These are phyloP conservation scores for Phialemonium atrogriseum DNA, from an alignment of 2,329 filamentous ascomycete genomes.

Conservation along the genomic window DNA sequence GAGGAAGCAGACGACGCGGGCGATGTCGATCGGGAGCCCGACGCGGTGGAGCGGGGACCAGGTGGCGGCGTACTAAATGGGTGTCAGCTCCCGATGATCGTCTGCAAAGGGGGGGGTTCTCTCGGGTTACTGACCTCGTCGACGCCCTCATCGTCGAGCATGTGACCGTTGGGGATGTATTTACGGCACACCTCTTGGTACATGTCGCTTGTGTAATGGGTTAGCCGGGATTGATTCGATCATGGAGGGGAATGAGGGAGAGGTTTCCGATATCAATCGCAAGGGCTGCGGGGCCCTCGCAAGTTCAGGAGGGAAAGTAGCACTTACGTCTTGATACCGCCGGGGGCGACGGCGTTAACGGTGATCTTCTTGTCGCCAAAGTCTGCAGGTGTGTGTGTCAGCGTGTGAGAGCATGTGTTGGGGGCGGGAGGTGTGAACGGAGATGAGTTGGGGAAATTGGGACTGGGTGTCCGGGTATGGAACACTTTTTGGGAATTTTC, in stretches of 20 bases:
- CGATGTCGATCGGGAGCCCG: slow-evolving; percentile 60
- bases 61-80: slow-evolving; percentile 46
- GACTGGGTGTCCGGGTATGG: not conserved
- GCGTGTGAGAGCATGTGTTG: not conserved
- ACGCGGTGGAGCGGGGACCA: slow-evolving; percentile 59
- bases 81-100: too few species aligned
- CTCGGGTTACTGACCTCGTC: slow-evolving; percentile 34
- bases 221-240: not conserved
- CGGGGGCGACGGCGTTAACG: slow-evolving; percentile 55
- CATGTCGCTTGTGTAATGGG: slow-evolving; percentile 44
- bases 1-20: slow-evolving; percentile 52
- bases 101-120: too few species aligned
- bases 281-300: too few species aligned
- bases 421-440: too few species aligned
- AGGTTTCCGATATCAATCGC: too few species aligned
- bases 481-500: too few species aligned
- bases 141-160: slow-evolving; percentile 47
- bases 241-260: too few species aligned
- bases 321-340: slow-evolving; percentile 55
- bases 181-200: slow-evolving; percentile 55
- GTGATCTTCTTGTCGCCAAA: slow-evolving; percentile 56
- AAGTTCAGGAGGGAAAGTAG: too few species aligned
- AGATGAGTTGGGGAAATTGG: not conserved
- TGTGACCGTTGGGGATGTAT: slow-evolving; percentile 51
- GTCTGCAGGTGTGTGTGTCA: slow-evolving; percentile 29